Evolutionary conservation across 2,329 filamentous ascomycete species (phyloP), one percentile per base, ranked within the genome.

Genomic region (Colletotrichum eremochloae): DNA sequence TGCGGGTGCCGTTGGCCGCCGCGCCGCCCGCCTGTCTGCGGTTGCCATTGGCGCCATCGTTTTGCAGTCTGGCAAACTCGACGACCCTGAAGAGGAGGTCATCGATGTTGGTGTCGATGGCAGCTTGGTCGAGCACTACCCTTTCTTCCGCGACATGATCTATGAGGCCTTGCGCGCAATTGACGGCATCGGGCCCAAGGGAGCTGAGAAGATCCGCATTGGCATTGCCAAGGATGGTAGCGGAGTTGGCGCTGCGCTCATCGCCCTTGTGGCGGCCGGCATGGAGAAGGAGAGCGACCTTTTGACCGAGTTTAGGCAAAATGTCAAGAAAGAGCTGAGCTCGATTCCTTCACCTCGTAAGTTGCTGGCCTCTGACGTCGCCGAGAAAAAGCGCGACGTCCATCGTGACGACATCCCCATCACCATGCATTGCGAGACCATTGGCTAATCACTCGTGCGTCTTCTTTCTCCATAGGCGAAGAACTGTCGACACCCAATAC

Each of bases 141-240:
- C 96, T 11, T 92, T 91, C 79, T 99, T 98, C 84, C 91, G 96
- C 75, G 92, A 93, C 68, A 93, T 96, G 85, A 93, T 98, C 74
- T 90, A 95, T 74, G 93, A 97, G 79, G 94, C 94, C 8, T 86
- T 98, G 71, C 85, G 91, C 62, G 90, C 90, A 68, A 90, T 97
- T 65, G 88, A 94, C 20, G 90, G 92, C 73, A 93, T 98, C 77
- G 96, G 96, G 5, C 84, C 86, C 57, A 85, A 88, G 69, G 95
- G 95, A 14, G 95, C 97, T 75, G 92, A 93, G 84, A 93, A 91
- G 83, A 93, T 99, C 75, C 89, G 94, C 69, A 98, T 99, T 78
- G 96, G 96, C 31, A 96, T 98, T 78, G 96, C 96, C 74, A 98
- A 97, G 87, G 96, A 99, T 80, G 96, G 96, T 60, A 96, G 93